Percentiles rank a stretch among this genome's conserved stretches.
phyloP scores from a whole-genome alignment of 2,329 filamentous ascomycete species.

The Epichloe scottii region DNA sequence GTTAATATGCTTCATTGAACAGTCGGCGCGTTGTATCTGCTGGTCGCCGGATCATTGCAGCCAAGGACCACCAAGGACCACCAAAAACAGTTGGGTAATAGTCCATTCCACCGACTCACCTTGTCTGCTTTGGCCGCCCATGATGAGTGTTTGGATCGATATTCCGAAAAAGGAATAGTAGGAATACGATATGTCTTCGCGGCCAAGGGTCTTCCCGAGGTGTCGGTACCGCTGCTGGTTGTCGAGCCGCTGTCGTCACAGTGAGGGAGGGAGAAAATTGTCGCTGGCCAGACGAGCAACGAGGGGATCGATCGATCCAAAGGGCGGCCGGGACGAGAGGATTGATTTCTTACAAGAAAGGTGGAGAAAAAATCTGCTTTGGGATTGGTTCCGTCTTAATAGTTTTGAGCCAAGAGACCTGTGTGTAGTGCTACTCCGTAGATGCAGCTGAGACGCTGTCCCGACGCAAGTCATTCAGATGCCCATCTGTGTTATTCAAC shows the following conservation, averaged over 20 bases:
- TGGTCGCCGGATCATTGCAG: too few species aligned
- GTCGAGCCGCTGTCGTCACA: too few species aligned
- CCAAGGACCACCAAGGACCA: too few species aligned
- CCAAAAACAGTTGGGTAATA: background rate
- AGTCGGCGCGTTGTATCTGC: too few species aligned
- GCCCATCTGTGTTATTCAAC: too few species aligned
- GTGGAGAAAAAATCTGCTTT: background rate
- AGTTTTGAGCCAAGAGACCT: background rate
- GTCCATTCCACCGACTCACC: constrained; percentile 13
- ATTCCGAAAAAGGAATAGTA: background rate
- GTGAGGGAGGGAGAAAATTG: background rate
- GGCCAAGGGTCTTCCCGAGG: too few species aligned
- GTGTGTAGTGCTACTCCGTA: too few species aligned
- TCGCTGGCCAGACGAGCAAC: background rate
- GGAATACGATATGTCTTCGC: background rate
- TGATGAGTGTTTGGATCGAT: constrained; percentile 7
- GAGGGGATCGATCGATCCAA: background rate
- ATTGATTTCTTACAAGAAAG: background rate
- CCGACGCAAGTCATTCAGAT: too few species aligned
- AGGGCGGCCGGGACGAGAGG: background rate
- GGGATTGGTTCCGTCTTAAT: background rate
- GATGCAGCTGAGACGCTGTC: too few species aligned
- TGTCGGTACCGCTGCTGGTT: too few species aligned
- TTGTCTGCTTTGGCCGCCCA: constrained; percentile 29
- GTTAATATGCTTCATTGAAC: too few species aligned